phyloP scores from a whole-genome alignment of 805 yeast species.

The Alloascoidea africana region DNA sequence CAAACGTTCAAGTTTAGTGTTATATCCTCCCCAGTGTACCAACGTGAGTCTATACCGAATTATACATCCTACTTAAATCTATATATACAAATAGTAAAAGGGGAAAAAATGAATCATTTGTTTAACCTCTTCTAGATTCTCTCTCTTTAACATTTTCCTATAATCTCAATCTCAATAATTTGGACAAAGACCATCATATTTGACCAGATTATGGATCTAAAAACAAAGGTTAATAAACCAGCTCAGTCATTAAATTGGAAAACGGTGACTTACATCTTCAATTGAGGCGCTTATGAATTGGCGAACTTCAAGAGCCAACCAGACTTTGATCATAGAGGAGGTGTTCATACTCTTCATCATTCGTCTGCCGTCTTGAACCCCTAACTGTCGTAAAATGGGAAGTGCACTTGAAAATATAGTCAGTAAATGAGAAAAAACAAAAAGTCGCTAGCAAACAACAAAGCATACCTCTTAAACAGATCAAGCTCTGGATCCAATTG shows the following conservation, averaged over 20 bases:
- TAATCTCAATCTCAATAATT: constrained; percentile 24
- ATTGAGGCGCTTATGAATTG: constrained; percentile 74
- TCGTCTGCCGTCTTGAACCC: constrained; percentile 51
- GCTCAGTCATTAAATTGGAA: constrained; percentile 1
- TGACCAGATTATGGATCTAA: constrained; percentile 33
- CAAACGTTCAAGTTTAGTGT: too few relatives aligned
- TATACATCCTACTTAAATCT: too few relatives aligned
- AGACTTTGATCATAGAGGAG: constrained; percentile 75
- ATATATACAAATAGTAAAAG: too few relatives aligned
- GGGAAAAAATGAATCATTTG: too few relatives aligned
- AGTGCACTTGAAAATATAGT: constrained; percentile 35
- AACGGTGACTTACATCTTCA: constrained; percentile 46
- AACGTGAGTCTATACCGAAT: too few relatives aligned
- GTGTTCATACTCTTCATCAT: constrained; percentile 37
- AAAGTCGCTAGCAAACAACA: constrained; percentile 12
- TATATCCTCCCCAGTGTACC: too few relatives aligned
- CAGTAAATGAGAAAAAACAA: not conserved
- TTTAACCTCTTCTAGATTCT: too few relatives aligned
- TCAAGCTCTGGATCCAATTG: constrained; percentile 88
- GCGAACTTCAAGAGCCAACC: constrained; percentile 83
- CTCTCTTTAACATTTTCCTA: too few relatives aligned
- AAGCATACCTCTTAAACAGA: constrained; percentile 90
- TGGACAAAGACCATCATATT: constrained; percentile 53
- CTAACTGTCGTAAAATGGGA: constrained; percentile 74
- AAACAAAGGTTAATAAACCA: constrained; percentile 2